These are phyloP conservation scores for Taphrina deformans DNA, from an alignment of 1,139 yeast species.

Conservation along the genomic window DNA sequence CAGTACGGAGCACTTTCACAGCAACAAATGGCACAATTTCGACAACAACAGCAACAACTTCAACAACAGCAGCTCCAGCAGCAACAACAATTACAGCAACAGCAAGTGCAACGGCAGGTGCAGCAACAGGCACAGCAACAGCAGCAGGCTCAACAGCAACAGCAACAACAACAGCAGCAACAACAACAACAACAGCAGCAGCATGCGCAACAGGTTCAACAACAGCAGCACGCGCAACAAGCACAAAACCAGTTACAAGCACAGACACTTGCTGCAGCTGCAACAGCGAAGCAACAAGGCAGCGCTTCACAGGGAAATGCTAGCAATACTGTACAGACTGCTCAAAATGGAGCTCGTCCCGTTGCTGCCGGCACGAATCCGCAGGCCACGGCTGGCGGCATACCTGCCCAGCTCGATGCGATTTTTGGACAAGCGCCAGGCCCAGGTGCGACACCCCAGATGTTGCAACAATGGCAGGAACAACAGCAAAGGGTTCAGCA, in stretches of 20 bases:
- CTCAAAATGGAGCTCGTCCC: neutral
- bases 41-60: slow-evolving; percentile 23
- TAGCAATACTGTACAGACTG: neutral
- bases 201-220: slow-evolving; percentile 4
- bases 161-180: slow-evolving; percentile 19
- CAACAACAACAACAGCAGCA: slow-evolving; percentile 18
- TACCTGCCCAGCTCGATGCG: slow-evolving; percentile 22
- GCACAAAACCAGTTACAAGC: neutral
- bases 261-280: neutral
- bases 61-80: slow-evolving; percentile 13
- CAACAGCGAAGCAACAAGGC: neutral
- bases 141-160: slow-evolving; percentile 7
- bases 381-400: neutral
- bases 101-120: slow-evolving; percentile 10
- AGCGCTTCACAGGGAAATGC: neutral
- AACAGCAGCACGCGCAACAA: slow-evolving; percentile 25
- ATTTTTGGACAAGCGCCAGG: slow-evolving; percentile 26
- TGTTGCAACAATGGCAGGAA: slow-evolving; percentile 33
- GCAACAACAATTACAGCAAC: slow-evolving; percentile 8
- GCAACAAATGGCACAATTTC: slow-evolving; percentile 26
- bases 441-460: slow-evolving; percentile 23
- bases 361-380: neutral
- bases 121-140: slow-evolving; percentile 16
- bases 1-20: slow-evolving; percentile 19
- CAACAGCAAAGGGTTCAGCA: slow-evolving; percentile 31